phyloP scores from a whole-genome alignment of 768 basidiomycete species.

The Panellus pusillus region DNA sequence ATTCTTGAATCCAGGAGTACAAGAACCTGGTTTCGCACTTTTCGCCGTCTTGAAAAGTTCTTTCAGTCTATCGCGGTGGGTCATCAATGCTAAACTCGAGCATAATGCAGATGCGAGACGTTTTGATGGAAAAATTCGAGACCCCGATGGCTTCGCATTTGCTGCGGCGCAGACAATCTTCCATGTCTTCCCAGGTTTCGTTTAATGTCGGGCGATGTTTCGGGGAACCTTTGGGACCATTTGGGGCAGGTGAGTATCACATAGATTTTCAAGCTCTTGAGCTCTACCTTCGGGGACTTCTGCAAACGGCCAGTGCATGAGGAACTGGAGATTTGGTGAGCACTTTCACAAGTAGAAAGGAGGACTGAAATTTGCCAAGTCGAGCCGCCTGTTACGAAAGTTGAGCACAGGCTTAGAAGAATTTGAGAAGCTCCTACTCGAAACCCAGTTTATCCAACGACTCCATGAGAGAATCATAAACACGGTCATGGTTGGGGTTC shows the following conservation, averaged over 20 bases:
- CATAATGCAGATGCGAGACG: slow-evolving; percentile 10
- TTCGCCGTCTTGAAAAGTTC: slow-evolving; percentile 25
- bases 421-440: slow-evolving; percentile 28
- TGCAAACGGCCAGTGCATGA: slow-evolving; percentile 40
- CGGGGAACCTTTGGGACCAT: slow-evolving; percentile 14
- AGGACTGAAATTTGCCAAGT: slow-evolving; percentile 8
- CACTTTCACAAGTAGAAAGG: neutral
- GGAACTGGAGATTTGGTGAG: slow-evolving; percentile 24
- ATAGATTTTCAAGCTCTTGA: too few species aligned
- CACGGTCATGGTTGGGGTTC: slow-evolving; percentile 25
- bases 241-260: too few species aligned
- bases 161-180: slow-evolving; percentile 20
- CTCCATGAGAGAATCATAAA: slow-evolving; percentile 30
- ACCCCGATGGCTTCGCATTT: slow-evolving; percentile 33
- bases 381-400: slow-evolving; percentile 8
- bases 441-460: slow-evolving; percentile 32
- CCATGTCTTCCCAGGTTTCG: slow-evolving; percentile 32
- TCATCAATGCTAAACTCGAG: neutral
- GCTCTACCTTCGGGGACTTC: slow-evolving; percentile 19
- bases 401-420: neutral
- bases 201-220: slow-evolving; percentile 22
- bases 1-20: neutral
- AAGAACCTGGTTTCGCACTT: neutral
- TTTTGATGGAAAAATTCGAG: slow-evolving; percentile 36
- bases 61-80: slow-evolving; percentile 16